phyloP scores from a whole-genome alignment of 1,284 basidiomycete genomes.

The Butyriboletus regius region DNA sequence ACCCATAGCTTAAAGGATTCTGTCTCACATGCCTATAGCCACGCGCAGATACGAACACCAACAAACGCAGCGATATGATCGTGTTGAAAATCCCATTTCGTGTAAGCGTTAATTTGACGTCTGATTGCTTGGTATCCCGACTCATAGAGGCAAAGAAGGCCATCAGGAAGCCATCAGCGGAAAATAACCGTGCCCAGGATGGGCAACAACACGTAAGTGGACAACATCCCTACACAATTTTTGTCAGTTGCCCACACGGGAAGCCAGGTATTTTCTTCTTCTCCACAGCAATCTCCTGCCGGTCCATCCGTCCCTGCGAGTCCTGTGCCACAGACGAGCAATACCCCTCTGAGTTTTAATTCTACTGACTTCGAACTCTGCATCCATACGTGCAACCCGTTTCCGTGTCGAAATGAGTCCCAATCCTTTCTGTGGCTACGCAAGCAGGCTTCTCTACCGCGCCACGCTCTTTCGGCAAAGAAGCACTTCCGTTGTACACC shows the following conservation, averaged over 20 bases:
- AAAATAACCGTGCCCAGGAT: neutral
- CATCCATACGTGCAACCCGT: constrained; percentile 24
- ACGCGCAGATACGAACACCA: constrained; percentile 2
- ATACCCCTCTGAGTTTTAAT: neutral
- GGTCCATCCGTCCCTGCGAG: neutral
- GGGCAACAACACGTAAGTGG: constrained; percentile 14
- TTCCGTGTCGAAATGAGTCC: constrained; percentile 27
- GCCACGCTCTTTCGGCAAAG: constrained; percentile 24
- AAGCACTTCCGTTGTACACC: constrained; percentile 16
- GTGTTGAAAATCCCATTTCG: constrained; percentile 23
- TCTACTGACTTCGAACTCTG: constrained; percentile 22
- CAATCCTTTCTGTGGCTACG: constrained; percentile 26
- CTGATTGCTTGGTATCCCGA: neutral
- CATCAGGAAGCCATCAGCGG: constrained; percentile 7
- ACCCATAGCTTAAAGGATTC: neutral
- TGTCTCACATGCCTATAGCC: constrained; percentile 14
- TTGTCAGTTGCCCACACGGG: neutral
- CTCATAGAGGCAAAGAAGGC: constrained; percentile 11
- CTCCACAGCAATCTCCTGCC: constrained; percentile 1
- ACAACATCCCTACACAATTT: neutral
- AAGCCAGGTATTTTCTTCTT: neutral
- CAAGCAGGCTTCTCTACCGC: constrained; percentile 21
- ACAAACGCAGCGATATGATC: constrained; percentile 22
- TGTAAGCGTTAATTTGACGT: constrained; percentile 10
- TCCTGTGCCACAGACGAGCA: constrained; percentile 5